These are phyloP conservation scores for Vaccinium macrocarpon DNA, from an alignment of 148 eudicot genomes.

Conservation along the genomic window DNA sequence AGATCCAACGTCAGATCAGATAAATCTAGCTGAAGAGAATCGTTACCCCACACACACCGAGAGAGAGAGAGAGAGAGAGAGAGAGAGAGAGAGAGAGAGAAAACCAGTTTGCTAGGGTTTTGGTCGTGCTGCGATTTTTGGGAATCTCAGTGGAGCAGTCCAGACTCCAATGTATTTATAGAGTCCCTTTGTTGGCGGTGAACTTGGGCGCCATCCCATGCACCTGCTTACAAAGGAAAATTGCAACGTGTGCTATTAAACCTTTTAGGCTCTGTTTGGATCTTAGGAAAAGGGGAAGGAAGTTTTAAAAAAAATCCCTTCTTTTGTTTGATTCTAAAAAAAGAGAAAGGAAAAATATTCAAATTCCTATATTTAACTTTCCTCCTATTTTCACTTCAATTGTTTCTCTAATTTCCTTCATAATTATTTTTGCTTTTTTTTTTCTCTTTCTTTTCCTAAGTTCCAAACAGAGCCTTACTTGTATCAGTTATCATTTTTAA, in stretches of 20 bases:
- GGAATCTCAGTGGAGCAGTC: background rate
- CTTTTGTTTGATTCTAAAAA: no score
- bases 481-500: no score
- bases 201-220: background rate
- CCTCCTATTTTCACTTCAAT: no score
- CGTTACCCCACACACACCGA: background rate
- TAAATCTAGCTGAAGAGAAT: conserved; percentile 23
- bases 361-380: no score
- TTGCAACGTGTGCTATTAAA: background rate
- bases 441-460: no score
- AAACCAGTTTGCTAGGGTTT: background rate
- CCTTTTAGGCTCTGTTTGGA: background rate
- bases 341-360: no score
- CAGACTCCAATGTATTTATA: background rate
- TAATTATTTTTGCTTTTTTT: no score
- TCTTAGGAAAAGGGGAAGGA: no score
- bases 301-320: no score
- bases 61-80: conserved; percentile 1
- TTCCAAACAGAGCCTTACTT: no score
- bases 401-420: no score
- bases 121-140: background rate
- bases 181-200: background rate
- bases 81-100: background rate
- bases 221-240: background rate
- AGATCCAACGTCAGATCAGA: background rate